Evolutionary conservation across 768 basidiomycete species (phyloP).

Genomic region (Tylopilus balloui): DNA sequence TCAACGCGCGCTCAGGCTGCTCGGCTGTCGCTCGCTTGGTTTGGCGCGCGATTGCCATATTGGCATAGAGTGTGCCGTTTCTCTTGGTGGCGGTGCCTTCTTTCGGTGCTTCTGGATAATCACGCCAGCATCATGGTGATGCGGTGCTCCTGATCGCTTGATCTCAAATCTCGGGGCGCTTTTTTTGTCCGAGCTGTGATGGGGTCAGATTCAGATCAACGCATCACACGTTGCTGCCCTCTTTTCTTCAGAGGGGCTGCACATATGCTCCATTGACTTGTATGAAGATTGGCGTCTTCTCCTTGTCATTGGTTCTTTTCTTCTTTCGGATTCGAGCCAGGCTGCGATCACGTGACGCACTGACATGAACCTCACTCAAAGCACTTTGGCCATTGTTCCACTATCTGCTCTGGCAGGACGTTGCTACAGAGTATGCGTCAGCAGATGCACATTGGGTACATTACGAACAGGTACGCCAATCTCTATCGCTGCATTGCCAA

Average conservation of each 20-base stretch:
- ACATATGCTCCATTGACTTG: neutral
- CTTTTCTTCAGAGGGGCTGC: neutral
- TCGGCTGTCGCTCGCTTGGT: neutral
- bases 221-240: neutral
- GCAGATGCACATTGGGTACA: conserved; percentile 72
- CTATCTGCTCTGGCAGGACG: conserved; percentile 97
- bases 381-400: conserved; percentile 98
- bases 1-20: no score
- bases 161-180: conserved; percentile 2
- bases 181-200: neutral
- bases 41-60: conserved; percentile 13
- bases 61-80: conserved; percentile 3
- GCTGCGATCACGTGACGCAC: conserved; percentile 1
- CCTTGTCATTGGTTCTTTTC: neutral
- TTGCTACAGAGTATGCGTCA: conserved; percentile 81
- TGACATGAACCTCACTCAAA: conserved; percentile 29
- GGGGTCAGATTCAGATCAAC: neutral
- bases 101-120: conserved; percentile 4
- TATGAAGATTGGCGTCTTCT: conserved; percentile 1
- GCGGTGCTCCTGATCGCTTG: conserved; percentile 1
- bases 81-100: neutral
- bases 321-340: neutral
- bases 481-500: neutral
- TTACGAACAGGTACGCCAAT: conserved; percentile 24
- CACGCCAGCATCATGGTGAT: neutral